These are phyloP conservation scores for Lepidium didymum DNA, from an alignment of 345 rosid genomes.

Conservation along the genomic window DNA sequence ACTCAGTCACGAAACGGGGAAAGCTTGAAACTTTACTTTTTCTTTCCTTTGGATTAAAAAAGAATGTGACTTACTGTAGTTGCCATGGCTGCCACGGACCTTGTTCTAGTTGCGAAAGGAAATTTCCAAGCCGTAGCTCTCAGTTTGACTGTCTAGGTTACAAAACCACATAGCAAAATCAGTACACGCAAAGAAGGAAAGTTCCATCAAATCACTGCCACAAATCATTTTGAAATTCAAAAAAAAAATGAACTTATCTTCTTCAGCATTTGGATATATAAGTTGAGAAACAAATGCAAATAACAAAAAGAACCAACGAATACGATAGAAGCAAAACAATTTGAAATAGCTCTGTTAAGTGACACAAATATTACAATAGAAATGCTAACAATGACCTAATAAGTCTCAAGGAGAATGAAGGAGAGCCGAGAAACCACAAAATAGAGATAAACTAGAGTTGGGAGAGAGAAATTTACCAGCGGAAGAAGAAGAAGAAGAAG, in stretches of 20 bases:
- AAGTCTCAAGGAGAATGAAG: neutral
- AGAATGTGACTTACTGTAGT: constrained; percentile 32
- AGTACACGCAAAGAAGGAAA: constrained; percentile 16
- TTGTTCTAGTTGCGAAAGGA: constrained; percentile 24
- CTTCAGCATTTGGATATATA: neutral
- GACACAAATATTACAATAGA: neutral
- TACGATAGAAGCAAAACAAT: neutral
- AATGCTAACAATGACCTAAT: neutral
- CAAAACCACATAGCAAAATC: constrained; percentile 20
- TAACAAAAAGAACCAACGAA: neutral
- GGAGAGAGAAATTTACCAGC: constrained; percentile 40
- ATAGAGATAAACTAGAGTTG: neutral
- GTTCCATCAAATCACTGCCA: constrained; percentile 2
- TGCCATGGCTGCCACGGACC: constrained; percentile 54
- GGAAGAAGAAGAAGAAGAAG: constrained; percentile 22
- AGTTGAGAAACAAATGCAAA: neutral
- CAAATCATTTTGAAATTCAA: neutral
- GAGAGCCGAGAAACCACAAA: neutral
- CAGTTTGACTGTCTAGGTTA: constrained; percentile 68
- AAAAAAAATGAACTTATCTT: neutral
- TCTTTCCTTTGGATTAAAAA: neutral
- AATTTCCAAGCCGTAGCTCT: constrained; percentile 45
- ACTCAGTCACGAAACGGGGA: neutral
- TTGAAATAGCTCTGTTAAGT: neutral
- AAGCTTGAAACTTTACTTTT: neutral